Base-by-base conservation (phyloP, 2,329 filamentous ascomycete genomes). In the Zasmidium cellare region DNA sequence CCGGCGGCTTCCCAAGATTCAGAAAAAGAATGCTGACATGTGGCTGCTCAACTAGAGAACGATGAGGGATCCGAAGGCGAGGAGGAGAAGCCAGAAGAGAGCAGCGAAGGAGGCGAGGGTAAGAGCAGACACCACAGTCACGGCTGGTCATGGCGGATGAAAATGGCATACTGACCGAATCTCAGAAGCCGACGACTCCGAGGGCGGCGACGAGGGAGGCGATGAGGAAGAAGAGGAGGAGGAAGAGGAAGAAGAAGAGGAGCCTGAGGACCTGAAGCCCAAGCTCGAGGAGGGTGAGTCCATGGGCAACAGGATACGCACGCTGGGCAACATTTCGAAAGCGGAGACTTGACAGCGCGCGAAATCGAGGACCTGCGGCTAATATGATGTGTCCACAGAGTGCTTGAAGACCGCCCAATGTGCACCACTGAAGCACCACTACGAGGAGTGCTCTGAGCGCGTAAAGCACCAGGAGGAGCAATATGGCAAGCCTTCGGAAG, bases 381-480 rank as follows among this genome's bases (percentile, higher is more conserved):
- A 3, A n/a, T 14, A 6, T 20, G 9, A 51, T 20, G 45, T 55
- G 14, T 47, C 52, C 38, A 68, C 77, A 97, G 94, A 96, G 74
- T 99, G 94, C 85, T 85, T 86, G 78, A 86, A 93, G 77, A 92
- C 92, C 65, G 84, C 88, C 77, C 82, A 90, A 78, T 99, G 94
- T 80, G 83, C 88, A 62, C 87, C 89, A 59, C 85, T 86, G 74
- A 99, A 97, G 87, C 93, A 97, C 84, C 94, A 99, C 85, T 97
- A 89, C 77, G 93, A 97, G 67, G 91, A 97, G 81, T 99, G 94
- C 77, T 92, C 93, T 70, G 92, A 96, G 85, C 92, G 94, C 71
- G 94, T 99, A 69, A 91, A 87, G 71, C 77, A 83, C 74, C 75
- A 82, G 69, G 86, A 91, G 72, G 85, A 88, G 69, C 84, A 88